Evolutionary conservation across 352 stramenopile genomes (phyloP).

Genomic region (Phytophthora citrophthora): DNA sequence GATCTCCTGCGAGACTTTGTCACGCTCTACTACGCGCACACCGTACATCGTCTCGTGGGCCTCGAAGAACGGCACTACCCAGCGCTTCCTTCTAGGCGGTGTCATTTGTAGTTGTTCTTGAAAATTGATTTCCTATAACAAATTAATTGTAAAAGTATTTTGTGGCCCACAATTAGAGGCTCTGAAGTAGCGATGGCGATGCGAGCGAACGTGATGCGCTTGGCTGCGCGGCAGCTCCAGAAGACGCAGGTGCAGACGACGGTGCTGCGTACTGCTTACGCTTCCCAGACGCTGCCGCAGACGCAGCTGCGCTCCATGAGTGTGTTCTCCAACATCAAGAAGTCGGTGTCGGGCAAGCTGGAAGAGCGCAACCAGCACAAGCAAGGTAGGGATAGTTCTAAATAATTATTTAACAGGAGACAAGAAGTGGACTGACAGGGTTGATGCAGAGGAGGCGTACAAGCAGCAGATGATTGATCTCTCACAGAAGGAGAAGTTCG

Average conservation of each 20-base stretch:
- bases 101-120: too few species aligned
- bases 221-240: constrained; percentile 35
- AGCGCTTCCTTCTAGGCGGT: constrained; percentile 10
- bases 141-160: too few species aligned
- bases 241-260: constrained; percentile 15
- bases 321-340: constrained; percentile 76
- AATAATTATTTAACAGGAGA: too few species aligned
- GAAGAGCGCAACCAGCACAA: constrained; percentile 85
- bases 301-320: constrained; percentile 63
- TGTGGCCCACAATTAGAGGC: not conserved
- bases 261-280: not conserved
- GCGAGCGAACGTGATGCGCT: constrained; percentile 43
- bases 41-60: constrained; percentile 33
- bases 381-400: constrained; percentile 44
- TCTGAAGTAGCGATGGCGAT: constrained; percentile 50
- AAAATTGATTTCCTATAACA: too few species aligned
- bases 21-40: constrained; percentile 26
- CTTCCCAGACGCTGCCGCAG: constrained; percentile 24
- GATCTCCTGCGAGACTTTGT: not conserved
- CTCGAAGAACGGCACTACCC: constrained; percentile 27
- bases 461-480: constrained; percentile 79
- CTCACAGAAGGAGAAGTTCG: constrained; percentile 70
- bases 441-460: constrained; percentile 65
- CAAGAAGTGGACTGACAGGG: not conserved
- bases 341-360: constrained; percentile 77